phyloP scores from a whole-genome alignment of 2,329 filamentous ascomycete genomes.

The Leptographium flavum region DNA sequence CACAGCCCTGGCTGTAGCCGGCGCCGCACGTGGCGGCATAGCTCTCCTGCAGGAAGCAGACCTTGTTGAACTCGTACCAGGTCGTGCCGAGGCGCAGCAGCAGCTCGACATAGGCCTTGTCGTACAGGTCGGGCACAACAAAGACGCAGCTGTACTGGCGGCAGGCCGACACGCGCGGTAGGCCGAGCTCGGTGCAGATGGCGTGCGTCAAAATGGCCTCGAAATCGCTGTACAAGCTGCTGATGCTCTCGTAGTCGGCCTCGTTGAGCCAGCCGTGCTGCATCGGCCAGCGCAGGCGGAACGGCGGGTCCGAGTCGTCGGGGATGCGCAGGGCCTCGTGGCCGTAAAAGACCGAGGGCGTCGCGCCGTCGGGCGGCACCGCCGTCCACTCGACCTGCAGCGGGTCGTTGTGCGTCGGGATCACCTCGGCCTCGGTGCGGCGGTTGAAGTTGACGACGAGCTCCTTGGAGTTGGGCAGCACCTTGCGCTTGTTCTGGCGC shows the following conservation, averaged over 20 bases:
- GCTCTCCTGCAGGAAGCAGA: constrained; percentile 93
- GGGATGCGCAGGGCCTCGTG: constrained; percentile 73
- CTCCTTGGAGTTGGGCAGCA: constrained; percentile 94
- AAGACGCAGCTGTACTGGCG: constrained; percentile 91
- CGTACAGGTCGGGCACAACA: constrained; percentile 91
- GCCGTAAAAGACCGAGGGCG: constrained; percentile 59
- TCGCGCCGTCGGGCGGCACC: constrained; percentile 24
- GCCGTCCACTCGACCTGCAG: constrained; percentile 94
- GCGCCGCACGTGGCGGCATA: constrained; percentile 90
- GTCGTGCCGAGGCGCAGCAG: constrained; percentile 73
- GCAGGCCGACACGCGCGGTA: constrained; percentile 68
- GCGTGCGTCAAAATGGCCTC: constrained; percentile 77
- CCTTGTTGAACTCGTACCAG: constrained; percentile 76
- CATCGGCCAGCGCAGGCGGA: constrained; percentile 87
- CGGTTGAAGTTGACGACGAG: constrained; percentile 90
- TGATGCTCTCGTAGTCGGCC: constrained; percentile 66
- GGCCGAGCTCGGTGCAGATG: constrained; percentile 68
- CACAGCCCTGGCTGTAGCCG: constrained; percentile 84
- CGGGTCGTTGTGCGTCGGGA: constrained; percentile 89
- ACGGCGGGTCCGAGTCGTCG: constrained; percentile 76
- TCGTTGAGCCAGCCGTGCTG: constrained; percentile 82
- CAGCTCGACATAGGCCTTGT: constrained; percentile 80
- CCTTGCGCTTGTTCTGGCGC: constrained; percentile 85
- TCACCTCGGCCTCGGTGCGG: constrained; percentile 67
- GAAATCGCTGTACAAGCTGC: constrained; percentile 74